These are phyloP conservation scores for Jackrogersella minutella DNA, from an alignment of 495 filamentous ascomycete species.

Conservation along the genomic window DNA sequence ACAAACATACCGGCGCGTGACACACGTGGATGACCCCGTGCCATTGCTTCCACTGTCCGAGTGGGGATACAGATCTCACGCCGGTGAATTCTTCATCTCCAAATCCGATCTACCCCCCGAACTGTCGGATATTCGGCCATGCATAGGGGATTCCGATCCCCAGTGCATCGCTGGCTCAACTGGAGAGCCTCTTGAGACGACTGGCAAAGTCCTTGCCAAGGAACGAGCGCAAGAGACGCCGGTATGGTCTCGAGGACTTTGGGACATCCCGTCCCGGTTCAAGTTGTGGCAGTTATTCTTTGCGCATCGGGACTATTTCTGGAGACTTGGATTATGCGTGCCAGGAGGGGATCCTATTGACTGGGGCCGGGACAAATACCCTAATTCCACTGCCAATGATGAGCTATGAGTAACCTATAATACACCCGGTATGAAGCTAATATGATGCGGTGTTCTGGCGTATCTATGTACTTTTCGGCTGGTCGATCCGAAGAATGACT, in stretches of 20 bases:
- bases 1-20: conserved; percentile 75
- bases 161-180: conserved; percentile 71
- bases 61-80: conserved; percentile 88
- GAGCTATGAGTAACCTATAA: conserved; percentile 44
- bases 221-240: conserved; percentile 34
- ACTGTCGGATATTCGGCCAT: conserved; percentile 71
- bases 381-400: conserved; percentile 33
- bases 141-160: conserved; percentile 73
- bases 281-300: conserved; percentile 92
- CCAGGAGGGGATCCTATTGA: conserved; percentile 80
- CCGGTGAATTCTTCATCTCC: conserved; percentile 85
- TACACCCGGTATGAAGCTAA: background rate
- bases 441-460: conserved; percentile 7
- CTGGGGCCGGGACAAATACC: conserved; percentile 63
- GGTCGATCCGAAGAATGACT: conserved; percentile 8
- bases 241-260: conserved; percentile 16
- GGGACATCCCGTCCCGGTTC: conserved; percentile 66
- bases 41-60: conserved; percentile 84
- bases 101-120: conserved; percentile 72
- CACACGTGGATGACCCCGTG: conserved; percentile 86
- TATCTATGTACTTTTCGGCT: conserved; percentile 5
- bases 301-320: conserved; percentile 96
- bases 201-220: conserved; percentile 22
- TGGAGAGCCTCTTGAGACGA: conserved; percentile 38
- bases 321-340: conserved; percentile 87